Conservation (phyloP, 345 rosid genomes). For the Syzygium grande region DNA sequence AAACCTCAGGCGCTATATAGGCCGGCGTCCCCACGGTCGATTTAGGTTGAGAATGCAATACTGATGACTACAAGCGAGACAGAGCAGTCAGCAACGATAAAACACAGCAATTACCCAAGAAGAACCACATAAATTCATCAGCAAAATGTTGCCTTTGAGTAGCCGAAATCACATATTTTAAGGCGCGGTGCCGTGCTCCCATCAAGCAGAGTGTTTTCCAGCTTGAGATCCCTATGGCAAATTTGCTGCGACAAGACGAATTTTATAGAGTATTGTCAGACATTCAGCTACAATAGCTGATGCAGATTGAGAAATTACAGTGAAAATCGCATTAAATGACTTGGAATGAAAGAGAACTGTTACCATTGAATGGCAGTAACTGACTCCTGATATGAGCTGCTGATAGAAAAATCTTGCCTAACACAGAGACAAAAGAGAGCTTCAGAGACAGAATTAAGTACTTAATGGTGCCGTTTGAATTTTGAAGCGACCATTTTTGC, state of each 20-base stretch:
- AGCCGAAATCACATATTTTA: constrained; percentile 88
- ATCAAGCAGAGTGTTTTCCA: constrained; percentile 84
- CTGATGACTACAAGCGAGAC: constrained; percentile 45
- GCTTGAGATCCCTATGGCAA: constrained; percentile 89
- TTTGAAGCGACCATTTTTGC: neutral
- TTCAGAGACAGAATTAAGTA: neutral
- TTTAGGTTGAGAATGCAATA: constrained; percentile 89
- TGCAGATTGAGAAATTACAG: neutral
- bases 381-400: constrained; percentile 88
- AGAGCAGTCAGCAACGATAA: neutral
- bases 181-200: constrained; percentile 70
- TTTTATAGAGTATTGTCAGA: neutral
- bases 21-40: constrained; percentile 98
- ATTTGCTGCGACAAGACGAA: constrained; percentile 42
- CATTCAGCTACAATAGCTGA: neutral
- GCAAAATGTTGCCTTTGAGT: constrained; percentile 50
- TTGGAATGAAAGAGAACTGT: neutral
- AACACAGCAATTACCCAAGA: neutral
- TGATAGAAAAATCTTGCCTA: constrained; percentile 91
- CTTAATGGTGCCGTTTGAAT: neutral
- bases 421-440: neutral
- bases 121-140: neutral
- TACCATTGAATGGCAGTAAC: constrained; percentile 90
- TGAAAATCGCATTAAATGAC: neutral
- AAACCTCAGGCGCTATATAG: constrained; percentile 82